Percentiles rank a stretch among this genome's conserved stretches.
These are phyloP conservation scores for Lactarius pseudohatsudake DNA, from an alignment of 768 basidiomycete species.

Conservation along the genomic window DNA sequence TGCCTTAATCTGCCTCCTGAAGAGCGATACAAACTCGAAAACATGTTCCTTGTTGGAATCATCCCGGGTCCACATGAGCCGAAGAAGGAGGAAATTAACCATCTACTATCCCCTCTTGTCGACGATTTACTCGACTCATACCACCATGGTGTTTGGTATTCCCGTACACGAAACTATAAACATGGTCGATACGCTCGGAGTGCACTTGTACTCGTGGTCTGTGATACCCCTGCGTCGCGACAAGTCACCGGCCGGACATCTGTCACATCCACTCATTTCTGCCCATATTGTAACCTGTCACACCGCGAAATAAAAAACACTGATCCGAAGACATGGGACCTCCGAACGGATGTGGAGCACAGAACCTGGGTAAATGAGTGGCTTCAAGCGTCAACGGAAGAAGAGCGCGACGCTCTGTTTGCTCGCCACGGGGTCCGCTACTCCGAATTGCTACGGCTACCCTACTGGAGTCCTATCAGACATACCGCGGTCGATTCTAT, in stretches of 20 bases:
- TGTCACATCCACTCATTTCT: too few species aligned
- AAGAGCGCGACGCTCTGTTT: slow-evolving; percentile 20
- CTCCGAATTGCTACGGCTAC: slow-evolving; percentile 24
- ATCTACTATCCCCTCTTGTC: slow-evolving; percentile 40
- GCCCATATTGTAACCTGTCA: too few species aligned
- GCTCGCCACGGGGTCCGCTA: slow-evolving; percentile 32
- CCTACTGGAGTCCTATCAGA: slow-evolving; percentile 29
- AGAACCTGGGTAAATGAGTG: slow-evolving; percentile 22
- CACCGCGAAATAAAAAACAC: too few species aligned
- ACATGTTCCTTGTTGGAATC: slow-evolving; percentile 44
- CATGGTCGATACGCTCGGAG: background rate
- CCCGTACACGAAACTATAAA: slow-evolving; percentile 29
- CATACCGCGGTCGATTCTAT: slow-evolving; percentile 30
- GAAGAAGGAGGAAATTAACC: slow-evolving; percentile 37
- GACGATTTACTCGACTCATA: slow-evolving; percentile 39
- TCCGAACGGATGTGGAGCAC: slow-evolving; percentile 9
- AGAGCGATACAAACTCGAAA: slow-evolving; percentile 38
- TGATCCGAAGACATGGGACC: too few species aligned
- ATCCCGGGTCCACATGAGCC: slow-evolving; percentile 45
- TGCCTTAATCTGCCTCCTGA: slow-evolving; percentile 41
- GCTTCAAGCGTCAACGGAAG: slow-evolving; percentile 24
- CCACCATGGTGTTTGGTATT: slow-evolving; percentile 35
- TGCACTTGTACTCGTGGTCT: slow-evolving; percentile 8
- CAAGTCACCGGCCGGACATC: too few species aligned
- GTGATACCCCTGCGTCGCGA: too few species aligned